phyloP scores from a whole-genome alignment of 2,329 filamentous ascomycete genomes.

The Botrytis porri region DNA sequence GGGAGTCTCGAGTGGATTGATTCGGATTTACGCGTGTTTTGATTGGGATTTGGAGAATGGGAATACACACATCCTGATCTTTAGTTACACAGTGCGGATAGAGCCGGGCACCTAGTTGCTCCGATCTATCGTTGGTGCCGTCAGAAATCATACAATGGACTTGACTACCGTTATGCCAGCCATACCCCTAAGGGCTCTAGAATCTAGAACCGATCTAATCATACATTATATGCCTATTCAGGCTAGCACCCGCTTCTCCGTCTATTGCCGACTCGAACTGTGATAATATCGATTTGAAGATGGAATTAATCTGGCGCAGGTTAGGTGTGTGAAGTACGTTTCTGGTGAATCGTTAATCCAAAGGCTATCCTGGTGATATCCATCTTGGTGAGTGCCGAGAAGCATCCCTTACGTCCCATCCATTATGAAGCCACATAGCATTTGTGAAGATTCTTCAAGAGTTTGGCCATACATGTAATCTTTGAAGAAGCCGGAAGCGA shows the following conservation, averaged over 20 bases:
- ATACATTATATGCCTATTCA: too few species aligned
- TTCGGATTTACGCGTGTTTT: not conserved
- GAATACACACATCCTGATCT: not conserved
- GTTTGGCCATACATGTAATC: not conserved
- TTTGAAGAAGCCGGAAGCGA: not conserved
- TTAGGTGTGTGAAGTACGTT: not conserved
- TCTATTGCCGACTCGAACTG: not conserved
- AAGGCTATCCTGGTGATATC: not conserved
- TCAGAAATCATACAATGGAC: too few species aligned
- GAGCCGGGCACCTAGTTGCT: not conserved
- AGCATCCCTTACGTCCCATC: not conserved
- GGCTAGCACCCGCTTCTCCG: too few species aligned
- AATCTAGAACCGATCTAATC: too few species aligned
- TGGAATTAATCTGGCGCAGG: not conserved
- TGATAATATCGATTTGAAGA: not conserved
- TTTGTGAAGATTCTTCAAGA: not conserved
- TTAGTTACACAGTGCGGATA: not conserved
- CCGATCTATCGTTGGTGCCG: not conserved
- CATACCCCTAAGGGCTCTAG: too few species aligned
- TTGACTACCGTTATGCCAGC: too few species aligned
- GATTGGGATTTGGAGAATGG: not conserved
- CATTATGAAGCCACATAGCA: not conserved
- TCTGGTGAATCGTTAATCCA: too few species aligned
- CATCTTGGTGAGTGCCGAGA: not conserved
- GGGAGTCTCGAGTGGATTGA: not conserved